Conservation (phyloP, 2,329 filamentous ascomycete genomes). For the Microcera coccophila region DNA sequence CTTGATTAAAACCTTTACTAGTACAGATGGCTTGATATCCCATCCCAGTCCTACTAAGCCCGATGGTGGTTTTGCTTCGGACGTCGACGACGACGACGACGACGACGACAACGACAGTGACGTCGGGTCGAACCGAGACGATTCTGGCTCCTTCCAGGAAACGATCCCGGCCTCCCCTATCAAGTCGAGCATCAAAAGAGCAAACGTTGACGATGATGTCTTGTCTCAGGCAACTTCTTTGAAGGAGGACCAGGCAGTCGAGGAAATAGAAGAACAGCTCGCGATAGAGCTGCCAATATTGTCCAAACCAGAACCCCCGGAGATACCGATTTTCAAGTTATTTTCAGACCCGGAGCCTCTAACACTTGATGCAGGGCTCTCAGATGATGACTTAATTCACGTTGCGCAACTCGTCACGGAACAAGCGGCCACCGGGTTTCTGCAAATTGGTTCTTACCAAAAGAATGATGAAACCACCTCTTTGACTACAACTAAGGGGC, state of each 20-base stretch:
- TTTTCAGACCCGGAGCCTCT: constrained; percentile 58
- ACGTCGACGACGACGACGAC: background rate
- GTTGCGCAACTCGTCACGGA: constrained; percentile 69
- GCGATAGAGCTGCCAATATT: constrained; percentile 48
- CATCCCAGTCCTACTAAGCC: constrained; percentile 37
- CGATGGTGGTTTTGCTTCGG: constrained; percentile 20
- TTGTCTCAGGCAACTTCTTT: constrained; percentile 50
- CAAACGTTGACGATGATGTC: constrained; percentile 48
- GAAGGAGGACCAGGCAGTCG: constrained; percentile 45
- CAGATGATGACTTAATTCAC: constrained; percentile 60
- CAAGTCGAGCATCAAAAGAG: constrained; percentile 44
- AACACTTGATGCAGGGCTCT: constrained; percentile 40
- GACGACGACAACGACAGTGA: constrained; percentile 42
- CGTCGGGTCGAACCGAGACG: constrained; percentile 53
- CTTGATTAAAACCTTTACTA: constrained; percentile 26
- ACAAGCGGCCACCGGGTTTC: constrained; percentile 56
- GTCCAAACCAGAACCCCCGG: constrained; percentile 45
- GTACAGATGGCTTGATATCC: constrained; percentile 21
- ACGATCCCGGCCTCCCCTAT: constrained; percentile 46
- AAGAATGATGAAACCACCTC: constrained; percentile 15
- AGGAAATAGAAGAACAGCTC: constrained; percentile 45
- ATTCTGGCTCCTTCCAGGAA: constrained; percentile 48
- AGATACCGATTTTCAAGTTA: constrained; percentile 50
- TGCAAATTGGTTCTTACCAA: constrained; percentile 33
- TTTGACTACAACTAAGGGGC: constrained; percentile 34